Conservation (phyloP, 495 filamentous ascomycete genomes). For the Aspergillus panamensis region DNA sequence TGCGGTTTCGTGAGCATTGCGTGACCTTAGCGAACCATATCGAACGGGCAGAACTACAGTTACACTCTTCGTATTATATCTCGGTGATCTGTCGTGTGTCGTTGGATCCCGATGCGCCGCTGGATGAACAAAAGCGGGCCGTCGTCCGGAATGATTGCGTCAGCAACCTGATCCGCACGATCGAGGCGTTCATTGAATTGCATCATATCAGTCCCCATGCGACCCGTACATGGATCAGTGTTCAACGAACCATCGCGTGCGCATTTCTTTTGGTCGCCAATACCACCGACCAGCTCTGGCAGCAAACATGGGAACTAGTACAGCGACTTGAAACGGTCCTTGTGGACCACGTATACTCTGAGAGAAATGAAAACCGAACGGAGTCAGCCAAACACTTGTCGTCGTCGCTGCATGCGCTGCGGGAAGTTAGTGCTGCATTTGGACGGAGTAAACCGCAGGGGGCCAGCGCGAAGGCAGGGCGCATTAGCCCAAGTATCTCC, state of each 20-base stretch:
- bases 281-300: conserved; percentile 34
- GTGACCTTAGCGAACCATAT: conserved; percentile 48
- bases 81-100: conserved; percentile 57
- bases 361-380: conserved; percentile 32
- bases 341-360: conserved; percentile 40
- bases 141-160: conserved; percentile 46
- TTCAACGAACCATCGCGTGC: conserved; percentile 46
- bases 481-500: conserved; percentile 13
- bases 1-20: conserved; percentile 49
- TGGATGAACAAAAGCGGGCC: conserved; percentile 32
- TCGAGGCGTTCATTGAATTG: conserved; percentile 46
- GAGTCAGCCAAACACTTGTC: conserved; percentile 41
- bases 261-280: conserved; percentile 46
- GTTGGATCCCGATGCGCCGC: conserved; percentile 43
- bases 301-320: conserved; percentile 38
- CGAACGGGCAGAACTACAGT: conserved; percentile 52
- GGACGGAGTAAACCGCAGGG: conserved; percentile 21
- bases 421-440: conserved; percentile 39
- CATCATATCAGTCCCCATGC: conserved; percentile 39
- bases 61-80: conserved; percentile 57
- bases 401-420: conserved; percentile 39
- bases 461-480: background rate
- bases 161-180: conserved; percentile 37
- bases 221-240: conserved; percentile 48
- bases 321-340: conserved; percentile 40